A percentile compares a stretch with the other conserved stretches of the same genome.
phyloP scores from a whole-genome alignment of 352 stramenopile genomes.

The Globisporangium iwayamae region DNA sequence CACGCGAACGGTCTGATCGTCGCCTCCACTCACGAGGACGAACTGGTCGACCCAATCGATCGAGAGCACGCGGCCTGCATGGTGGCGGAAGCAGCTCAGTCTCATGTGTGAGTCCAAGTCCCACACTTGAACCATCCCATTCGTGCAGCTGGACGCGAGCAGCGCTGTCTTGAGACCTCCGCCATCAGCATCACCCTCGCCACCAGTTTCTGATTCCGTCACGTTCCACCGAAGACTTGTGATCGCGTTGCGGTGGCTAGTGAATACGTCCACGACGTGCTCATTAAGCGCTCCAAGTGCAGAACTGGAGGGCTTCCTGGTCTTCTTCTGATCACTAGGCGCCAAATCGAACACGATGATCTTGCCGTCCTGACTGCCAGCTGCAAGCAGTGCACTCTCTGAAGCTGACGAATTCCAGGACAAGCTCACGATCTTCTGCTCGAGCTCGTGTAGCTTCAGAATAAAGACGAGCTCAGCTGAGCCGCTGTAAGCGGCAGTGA shows the following conservation, averaged over 20 bases:
- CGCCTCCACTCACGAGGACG: constrained; percentile 49
- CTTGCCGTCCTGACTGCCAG: constrained; percentile 43
- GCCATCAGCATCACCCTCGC: background rate
- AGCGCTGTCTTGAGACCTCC: constrained; percentile 4
- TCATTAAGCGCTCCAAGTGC: background rate
- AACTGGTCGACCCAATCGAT: constrained; percentile 48
- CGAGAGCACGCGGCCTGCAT: constrained; percentile 52
- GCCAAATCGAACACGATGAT: constrained; percentile 44
- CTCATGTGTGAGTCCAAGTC: constrained; percentile 17
- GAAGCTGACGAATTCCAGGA: constrained; percentile 27
- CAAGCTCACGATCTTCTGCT: constrained; percentile 38
- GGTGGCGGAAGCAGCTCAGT: constrained; percentile 35
- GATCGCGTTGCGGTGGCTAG: constrained; percentile 37
- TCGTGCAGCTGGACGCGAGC: constrained; percentile 49
- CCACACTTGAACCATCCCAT: constrained; percentile 63
- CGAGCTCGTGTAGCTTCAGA: constrained; percentile 47
- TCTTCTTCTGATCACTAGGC: background rate
- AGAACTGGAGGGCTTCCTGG: background rate
- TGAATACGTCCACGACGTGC: constrained; percentile 24
- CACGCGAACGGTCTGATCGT: constrained; percentile 65
- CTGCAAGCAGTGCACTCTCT: constrained; percentile 29
- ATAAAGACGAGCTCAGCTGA: constrained; percentile 7
- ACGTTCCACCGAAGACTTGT: constrained; percentile 43
- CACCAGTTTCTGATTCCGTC: background rate
- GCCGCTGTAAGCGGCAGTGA: background rate